Conservation (phyloP, 371 early-diverging fungal genomes). For the Apophysomyces variabilis region DNA sequence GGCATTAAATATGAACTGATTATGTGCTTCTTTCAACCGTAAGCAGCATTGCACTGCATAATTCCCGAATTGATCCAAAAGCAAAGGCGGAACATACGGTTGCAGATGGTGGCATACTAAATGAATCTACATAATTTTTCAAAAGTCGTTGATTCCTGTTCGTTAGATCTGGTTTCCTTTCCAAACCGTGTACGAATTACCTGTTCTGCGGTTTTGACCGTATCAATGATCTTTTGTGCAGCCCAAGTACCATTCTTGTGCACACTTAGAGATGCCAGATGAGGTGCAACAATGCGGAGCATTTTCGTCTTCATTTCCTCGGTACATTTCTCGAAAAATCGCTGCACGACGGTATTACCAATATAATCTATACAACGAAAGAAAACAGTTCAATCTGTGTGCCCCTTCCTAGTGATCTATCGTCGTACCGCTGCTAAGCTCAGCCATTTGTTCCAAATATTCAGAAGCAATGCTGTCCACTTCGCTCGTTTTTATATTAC, state of each 20-base stretch:
- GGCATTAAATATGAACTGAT: constrained; percentile 87
- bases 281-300: constrained; percentile 63
- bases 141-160: background rate
- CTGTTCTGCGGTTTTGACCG: constrained; percentile 67
- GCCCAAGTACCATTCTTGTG: constrained; percentile 97
- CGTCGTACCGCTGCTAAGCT: constrained; percentile 83
- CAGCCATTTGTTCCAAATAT: constrained; percentile 73
- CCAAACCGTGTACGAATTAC: constrained; percentile 37
- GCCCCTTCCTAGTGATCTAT: background rate
- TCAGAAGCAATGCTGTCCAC: constrained; percentile 74
- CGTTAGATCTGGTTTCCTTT: constrained; percentile 11
- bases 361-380: constrained; percentile 40
- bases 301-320: constrained; percentile 61
- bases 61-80: constrained; percentile 92
- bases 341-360: constrained; percentile 86
- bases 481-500: constrained; percentile 55
- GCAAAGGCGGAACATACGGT: constrained; percentile 76
- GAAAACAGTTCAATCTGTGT: background rate
- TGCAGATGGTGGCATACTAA: constrained; percentile 50
- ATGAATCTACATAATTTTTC: constrained; percentile 21
- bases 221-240: constrained; percentile 87
- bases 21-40: constrained; percentile 64
- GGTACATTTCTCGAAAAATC: constrained; percentile 72
- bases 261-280: constrained; percentile 82
- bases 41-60: constrained; percentile 92